Conservation (phyloP, 2,329 filamentous ascomycete genomes). For the Emericellopsis cladophorae region DNA sequence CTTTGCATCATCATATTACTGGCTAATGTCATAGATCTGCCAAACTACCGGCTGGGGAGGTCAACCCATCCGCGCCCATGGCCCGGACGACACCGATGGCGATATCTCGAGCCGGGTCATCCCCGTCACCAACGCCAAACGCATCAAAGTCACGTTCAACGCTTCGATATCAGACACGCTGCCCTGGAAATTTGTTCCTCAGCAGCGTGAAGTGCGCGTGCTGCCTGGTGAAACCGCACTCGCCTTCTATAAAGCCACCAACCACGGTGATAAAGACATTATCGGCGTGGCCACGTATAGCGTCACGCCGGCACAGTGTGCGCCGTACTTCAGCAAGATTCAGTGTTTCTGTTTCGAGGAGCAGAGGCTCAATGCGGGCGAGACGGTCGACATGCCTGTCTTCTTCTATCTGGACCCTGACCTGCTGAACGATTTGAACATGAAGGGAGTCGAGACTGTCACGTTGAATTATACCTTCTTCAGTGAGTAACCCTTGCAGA, state of each 20-base stretch:
- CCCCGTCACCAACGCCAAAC: slow-evolving; percentile 68
- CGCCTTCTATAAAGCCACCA: slow-evolving; percentile 95
- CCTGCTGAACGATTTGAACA: slow-evolving; percentile 80
- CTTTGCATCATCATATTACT: neutral
- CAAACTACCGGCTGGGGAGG: slow-evolving; percentile 85
- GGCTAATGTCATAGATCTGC: slow-evolving; percentile 47
- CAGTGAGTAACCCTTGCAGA: slow-evolving; percentile 48
- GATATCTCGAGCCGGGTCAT: slow-evolving; percentile 67
- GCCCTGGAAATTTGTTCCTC: slow-evolving; percentile 93
- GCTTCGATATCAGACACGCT: slow-evolving; percentile 89
- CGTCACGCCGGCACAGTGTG: slow-evolving; percentile 89
- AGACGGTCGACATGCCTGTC: slow-evolving; percentile 98
- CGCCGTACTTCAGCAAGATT: slow-evolving; percentile 98
- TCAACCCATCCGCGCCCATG: slow-evolving; percentile 75
- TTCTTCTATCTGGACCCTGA: slow-evolving; percentile 99
- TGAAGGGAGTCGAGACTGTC: slow-evolving; percentile 89
- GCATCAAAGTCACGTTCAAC: slow-evolving; percentile 91
- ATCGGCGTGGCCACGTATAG: slow-evolving; percentile 97
- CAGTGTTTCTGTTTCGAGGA: slow-evolving; percentile 99
- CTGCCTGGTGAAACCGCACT: slow-evolving; percentile 92
- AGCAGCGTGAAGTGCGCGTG: slow-evolving; percentile 92
- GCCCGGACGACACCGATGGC: slow-evolving; percentile 31
- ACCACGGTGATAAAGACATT: slow-evolving; percentile 80
- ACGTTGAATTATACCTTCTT: slow-evolving; percentile 98
- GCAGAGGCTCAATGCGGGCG: slow-evolving; percentile 84